Percentiles rank a stretch among this genome's conserved stretches.
phyloP scores from a whole-genome alignment of 331 rosid species.

The Quercus tomentella region DNA sequence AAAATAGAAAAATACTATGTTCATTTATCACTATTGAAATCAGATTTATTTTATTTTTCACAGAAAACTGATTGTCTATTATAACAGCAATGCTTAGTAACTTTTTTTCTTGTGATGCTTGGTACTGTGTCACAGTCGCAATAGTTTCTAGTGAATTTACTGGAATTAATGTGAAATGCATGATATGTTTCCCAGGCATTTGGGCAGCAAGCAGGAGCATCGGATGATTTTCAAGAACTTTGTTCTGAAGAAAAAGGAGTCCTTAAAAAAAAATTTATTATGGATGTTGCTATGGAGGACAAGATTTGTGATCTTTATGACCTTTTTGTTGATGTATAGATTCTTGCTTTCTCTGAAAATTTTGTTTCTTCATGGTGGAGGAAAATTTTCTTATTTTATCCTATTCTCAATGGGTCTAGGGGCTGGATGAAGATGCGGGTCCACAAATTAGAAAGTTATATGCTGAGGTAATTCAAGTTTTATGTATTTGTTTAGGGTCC shows the following conservation, averaged over 20 bases:
- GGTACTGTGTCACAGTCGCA: constrained; percentile 1
- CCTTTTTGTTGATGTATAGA: constrained; percentile 85
- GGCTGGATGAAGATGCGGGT: constrained; percentile 91
- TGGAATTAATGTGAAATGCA: constrained; percentile 20
- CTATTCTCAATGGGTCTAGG: constrained; percentile 56
- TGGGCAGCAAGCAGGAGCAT: constrained; percentile 61
- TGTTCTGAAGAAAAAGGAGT: constrained; percentile 62
- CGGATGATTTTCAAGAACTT: constrained; percentile 60
- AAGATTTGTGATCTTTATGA: constrained; percentile 99
- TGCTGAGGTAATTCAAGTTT: constrained; percentile 62
- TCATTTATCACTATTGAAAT: not conserved
- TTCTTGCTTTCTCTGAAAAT: constrained; percentile 21
- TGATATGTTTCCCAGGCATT: constrained; percentile 36
- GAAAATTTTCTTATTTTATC: constrained; percentile 16
- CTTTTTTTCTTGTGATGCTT: constrained; percentile 4
- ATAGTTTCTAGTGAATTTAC: constrained; percentile 2
- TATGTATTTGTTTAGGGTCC: not conserved
- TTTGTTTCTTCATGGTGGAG: constrained; percentile 4
- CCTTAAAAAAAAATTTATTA: constrained; percentile 51
- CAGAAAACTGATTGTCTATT: constrained; percentile 15
- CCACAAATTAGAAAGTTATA: constrained; percentile 92
- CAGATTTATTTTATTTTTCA: not conserved
- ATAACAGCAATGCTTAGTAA: constrained; percentile 3
- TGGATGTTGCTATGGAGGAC: constrained; percentile 88
- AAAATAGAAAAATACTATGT: not conserved